Percentiles rank a stretch among this genome's conserved stretches.
Evolutionary conservation across 2,329 filamentous ascomycete species (phyloP).

Genomic region (Colletotrichum sp.): DNA sequence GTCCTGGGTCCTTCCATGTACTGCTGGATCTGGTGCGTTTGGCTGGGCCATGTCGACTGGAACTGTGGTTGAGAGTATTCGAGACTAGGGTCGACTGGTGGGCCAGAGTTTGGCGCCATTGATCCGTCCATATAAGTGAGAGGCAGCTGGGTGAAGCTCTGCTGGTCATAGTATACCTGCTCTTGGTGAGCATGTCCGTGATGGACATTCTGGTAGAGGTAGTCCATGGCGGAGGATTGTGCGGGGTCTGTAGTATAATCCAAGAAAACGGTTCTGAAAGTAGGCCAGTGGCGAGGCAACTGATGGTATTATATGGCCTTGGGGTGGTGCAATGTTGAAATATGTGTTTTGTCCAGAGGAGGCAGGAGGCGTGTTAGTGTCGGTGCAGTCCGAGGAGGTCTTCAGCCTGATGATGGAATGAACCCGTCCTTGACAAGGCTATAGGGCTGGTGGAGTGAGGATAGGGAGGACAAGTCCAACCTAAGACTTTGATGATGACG

Average conservation of each 20-base stretch:
- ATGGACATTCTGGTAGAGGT: background rate
- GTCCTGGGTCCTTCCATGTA: constrained; percentile 10
- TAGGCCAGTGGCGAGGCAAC: background rate
- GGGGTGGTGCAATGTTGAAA: background rate
- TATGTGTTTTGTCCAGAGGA: background rate
- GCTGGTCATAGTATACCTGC: constrained; percentile 1
- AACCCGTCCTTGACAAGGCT: background rate
- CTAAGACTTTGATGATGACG: background rate
- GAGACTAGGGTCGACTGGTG: constrained; percentile 10
- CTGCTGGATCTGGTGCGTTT: constrained; percentile 16
- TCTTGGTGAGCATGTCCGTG: background rate
- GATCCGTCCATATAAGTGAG: background rate
- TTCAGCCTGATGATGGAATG: background rate
- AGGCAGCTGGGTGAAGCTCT: background rate
- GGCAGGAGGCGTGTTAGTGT: background rate
- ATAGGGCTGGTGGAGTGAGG: background rate
- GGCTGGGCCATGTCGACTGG: constrained; percentile 1
- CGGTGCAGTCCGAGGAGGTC: background rate
- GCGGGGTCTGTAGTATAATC: background rate
- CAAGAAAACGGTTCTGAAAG: background rate
- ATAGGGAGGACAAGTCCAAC: background rate
- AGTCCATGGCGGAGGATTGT: background rate
- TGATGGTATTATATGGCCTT: background rate
- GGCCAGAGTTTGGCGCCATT: background rate
- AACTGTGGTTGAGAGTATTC: background rate